Base-by-base conservation (phyloP, 768 basidiomycete species). In the Tubosaeta brunneosetosa region DNA sequence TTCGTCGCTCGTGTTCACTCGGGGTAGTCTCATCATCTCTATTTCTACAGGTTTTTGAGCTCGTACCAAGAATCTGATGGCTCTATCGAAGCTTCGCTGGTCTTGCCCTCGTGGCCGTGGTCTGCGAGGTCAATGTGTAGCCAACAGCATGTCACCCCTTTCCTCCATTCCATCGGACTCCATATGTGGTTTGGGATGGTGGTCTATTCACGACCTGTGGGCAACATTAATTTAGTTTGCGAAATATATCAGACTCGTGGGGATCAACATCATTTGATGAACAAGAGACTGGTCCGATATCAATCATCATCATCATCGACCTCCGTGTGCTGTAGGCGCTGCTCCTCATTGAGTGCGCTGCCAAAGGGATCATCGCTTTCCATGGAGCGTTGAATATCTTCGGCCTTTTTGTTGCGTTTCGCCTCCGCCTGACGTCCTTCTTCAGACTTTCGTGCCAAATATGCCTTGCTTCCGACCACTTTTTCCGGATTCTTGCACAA, bases 401-500 rank as follows among this genome's bases (percentile, higher is more conserved):
- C 71, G 14, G 80, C 83, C 62, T 86, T 88, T 60, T 78, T 80
- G 41, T 67, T 77, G 51, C 90, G 75, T 66, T 88, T 92, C 54
- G 79, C 81, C 55, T 82, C 82, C 2, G 84, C 85, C 61, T 77
- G 79, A 49, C 73, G 80, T 60, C 90, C 88, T 51, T 84, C 83
- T 59, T 83, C 85, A n/a, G 76, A 81, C 58, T 82, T 84, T 65
- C 83, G 84, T 19, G 81, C 80, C 25, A 85, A 67, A 67, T 87
- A 93, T 3, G 90, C 87, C 55, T 82, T 85, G 56, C 85, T 95
- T n/a, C 93, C 94, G 12, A 85, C 83, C 6, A 95, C 85, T 69
- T 94, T 97, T 70, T 95, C 94, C 5, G 97, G 97, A 62, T 99
- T 98, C 66, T 93, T 91, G 75, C 95, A 97, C 34, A 87, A 63